Base-by-base conservation (phyloP, 768 basidiomycete species). In the Ramaria sp. region DNA sequence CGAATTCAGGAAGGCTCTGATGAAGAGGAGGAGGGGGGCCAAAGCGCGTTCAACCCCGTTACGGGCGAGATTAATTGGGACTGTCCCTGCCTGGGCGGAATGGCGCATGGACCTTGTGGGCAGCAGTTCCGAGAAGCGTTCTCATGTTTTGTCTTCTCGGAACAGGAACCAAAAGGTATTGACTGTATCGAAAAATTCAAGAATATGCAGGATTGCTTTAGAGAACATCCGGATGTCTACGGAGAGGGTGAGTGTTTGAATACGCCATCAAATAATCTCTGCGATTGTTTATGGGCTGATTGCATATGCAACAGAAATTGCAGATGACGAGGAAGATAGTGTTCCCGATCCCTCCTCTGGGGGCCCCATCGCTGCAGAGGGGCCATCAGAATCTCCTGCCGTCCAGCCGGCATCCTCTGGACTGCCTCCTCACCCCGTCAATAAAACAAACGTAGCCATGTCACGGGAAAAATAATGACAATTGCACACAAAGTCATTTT, bases 31-130 rank as follows among this genome's bases (percentile, higher is more conserved):
- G 50, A 62, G 57, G 56, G 68, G 49, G 62, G 68, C 1, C 68
- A 68, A 27, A 79, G 79, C 39, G 95, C 96, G 4, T 98, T 81
- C 76, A 88, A 99, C 72, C 94, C 94, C 19, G 92, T 82, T 60
- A 99, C 96, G 1, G 96, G 96, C 45, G 93, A 97, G 78, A 98
- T 99, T 65, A 99, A 99, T 73, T 99, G 96, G 96, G 96, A 97
- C 67, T 99, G 96, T 69, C 92, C 96, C 1, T 98, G 96, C 69
- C 82, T 99, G 7, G 96, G 96, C 33, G 96, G 96, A 51, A 97
- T 99, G 96, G 95, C 95, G 10, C 78, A 98, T 66, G 95, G 96
- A 6, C 92, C 93, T 10, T 99, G 96, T 65, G 96, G 96, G 9
- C 77, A 78, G 59, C 79, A 97, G 62, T 99, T 99, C 75, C 84